Conservation (phyloP, 179 eudicot species). For the Vitellaria paradoxa region DNA sequence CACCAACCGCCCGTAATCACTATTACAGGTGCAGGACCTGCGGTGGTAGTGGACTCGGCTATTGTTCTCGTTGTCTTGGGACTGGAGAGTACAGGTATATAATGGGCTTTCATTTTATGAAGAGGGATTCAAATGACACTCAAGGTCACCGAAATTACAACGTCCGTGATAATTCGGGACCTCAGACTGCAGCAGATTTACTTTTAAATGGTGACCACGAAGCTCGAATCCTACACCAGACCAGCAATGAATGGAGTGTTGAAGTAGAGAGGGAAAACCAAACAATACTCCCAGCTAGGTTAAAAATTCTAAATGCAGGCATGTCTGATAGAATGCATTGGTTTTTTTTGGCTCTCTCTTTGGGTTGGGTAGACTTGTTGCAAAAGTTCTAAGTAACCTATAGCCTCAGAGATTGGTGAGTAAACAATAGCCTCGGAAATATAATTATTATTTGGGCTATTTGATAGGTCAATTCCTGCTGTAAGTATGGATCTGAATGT, state of each 20-base stretch:
- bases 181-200: slow-evolving; percentile 33
- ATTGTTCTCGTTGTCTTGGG: slow-evolving; percentile 80
- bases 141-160: slow-evolving; percentile 13
- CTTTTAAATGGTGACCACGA: slow-evolving; percentile 22
- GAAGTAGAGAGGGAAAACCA: neutral
- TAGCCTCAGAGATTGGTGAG: too few species aligned
- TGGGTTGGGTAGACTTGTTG: too few species aligned
- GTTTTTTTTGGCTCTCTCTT: neutral
- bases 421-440: too few species aligned
- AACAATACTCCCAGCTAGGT: neutral
- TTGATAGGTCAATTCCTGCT: too few species aligned
- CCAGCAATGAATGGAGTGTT: neutral
- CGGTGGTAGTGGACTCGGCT: slow-evolving; percentile 82
- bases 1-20: neutral
- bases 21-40: slow-evolving; percentile 74
- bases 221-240: neutral
- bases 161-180: slow-evolving; percentile 18
- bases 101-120: slow-evolving; percentile 79
- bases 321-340: neutral
- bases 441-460: too few species aligned
- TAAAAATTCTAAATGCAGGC: neutral
- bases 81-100: slow-evolving; percentile 72
- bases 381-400: too few species aligned
- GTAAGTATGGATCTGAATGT: too few species aligned
- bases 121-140: slow-evolving; percentile 31